Evolutionary conservation across 129 eudicot genomes (phyloP).

Genomic region (Artemisia tridentata): DNA sequence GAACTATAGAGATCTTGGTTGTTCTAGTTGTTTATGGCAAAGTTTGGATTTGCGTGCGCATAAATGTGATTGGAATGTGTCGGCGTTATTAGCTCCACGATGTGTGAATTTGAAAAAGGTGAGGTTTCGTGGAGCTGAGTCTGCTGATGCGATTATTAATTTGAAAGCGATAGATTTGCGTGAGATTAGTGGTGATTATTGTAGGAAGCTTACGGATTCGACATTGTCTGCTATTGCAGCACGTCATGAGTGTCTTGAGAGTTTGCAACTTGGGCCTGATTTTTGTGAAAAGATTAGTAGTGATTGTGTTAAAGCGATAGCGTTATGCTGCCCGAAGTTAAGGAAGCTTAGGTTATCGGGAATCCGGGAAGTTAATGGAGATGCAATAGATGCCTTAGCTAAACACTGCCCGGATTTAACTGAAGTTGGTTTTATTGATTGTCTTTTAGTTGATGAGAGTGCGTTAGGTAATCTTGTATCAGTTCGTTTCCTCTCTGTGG

Average conservation of each 20-base stretch:
- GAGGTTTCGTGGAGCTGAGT: constrained; percentile 88
- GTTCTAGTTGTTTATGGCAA: constrained; percentile 77
- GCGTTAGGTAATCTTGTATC: constrained; percentile 66
- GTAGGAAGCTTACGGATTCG: constrained; percentile 80
- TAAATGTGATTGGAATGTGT: constrained; percentile 54
- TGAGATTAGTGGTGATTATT: constrained; percentile 79
- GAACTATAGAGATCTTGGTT: constrained; percentile 66
- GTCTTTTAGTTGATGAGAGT: constrained; percentile 63
- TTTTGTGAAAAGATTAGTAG: constrained; percentile 72
- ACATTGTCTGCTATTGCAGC: constrained; percentile 78
- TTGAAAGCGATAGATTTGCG: constrained; percentile 63
- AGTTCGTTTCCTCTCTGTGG: constrained; percentile 72
- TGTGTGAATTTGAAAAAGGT: constrained; percentile 64
- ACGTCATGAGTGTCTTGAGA: constrained; percentile 72
- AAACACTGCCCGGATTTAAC: constrained; percentile 52
- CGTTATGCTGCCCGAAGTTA: constrained; percentile 65
- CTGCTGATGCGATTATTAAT: constrained; percentile 67
- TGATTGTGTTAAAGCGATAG: constrained; percentile 66
- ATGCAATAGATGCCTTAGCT: constrained; percentile 70
- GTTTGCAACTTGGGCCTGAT: constrained; percentile 83
- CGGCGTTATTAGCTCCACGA: constrained; percentile 56
- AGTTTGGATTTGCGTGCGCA: constrained; percentile 80
- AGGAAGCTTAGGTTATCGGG: constrained; percentile 74
- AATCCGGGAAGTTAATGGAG: constrained; percentile 65
- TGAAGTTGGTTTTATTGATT: constrained; percentile 82